These are phyloP conservation scores for Avicennia marina DNA, from an alignment of 257 asterid genomes.

Conservation along the genomic window DNA sequence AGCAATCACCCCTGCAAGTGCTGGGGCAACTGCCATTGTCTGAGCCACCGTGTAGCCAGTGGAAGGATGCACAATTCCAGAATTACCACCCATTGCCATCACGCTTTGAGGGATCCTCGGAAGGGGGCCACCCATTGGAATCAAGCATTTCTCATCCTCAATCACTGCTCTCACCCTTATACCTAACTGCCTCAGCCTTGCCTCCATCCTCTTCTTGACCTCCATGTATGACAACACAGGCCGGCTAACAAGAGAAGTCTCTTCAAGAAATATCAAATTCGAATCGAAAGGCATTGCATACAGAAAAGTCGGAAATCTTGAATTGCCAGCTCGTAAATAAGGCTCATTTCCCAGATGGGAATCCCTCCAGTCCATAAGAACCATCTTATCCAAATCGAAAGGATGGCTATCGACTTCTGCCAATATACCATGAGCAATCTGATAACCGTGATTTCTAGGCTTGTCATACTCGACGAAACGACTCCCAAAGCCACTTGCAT, in stretches of 20 bases:
- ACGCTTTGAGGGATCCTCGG: conserved; percentile 72
- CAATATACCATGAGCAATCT: conserved; percentile 84
- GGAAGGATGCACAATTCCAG: conserved; percentile 83
- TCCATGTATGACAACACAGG: conserved; percentile 60
- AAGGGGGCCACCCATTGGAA: conserved; percentile 92
- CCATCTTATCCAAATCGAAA: conserved; percentile 85
- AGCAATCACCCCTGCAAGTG: conserved; percentile 48
- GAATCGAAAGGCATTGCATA: conserved; percentile 87
- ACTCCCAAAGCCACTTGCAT: conserved; percentile 82
- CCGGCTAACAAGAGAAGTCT: conserved; percentile 76
- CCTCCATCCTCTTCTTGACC: conserved; percentile 84
- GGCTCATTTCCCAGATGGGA: conserved; percentile 94
- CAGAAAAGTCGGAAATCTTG: conserved; percentile 62
- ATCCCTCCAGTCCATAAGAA: conserved; percentile 97
- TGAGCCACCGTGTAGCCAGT: conserved; percentile 81
- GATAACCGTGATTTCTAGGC: conserved; percentile 72
- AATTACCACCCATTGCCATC: conserved; percentile 83
- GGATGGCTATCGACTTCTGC: conserved; percentile 85
- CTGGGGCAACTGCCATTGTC: conserved; percentile 55
- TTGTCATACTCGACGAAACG: conserved; percentile 59
- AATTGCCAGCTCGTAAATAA: conserved; percentile 35
- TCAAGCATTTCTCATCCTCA: conserved; percentile 85
- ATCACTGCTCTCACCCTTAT: conserved; percentile 54
- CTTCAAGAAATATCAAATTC: conserved; percentile 75
- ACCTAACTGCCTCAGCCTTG: conserved; percentile 78